phyloP scores from a whole-genome alignment of 148 eudicot genomes.

The Polygonum aviculare region DNA sequence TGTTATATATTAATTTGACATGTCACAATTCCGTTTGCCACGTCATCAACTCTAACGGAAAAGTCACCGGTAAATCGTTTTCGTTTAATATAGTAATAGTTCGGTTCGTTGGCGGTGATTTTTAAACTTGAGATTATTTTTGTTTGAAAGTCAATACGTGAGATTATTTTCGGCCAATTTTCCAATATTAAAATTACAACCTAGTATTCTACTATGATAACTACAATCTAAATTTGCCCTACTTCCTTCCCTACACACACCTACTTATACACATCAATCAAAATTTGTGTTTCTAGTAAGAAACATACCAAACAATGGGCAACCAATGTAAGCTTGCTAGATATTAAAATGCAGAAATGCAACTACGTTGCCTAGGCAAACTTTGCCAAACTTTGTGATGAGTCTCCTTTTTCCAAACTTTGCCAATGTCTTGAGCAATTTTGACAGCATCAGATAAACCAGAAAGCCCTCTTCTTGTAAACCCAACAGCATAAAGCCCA shows the following conservation, averaged over 20 bases:
- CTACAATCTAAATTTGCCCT: not conserved
- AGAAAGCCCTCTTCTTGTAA: slow-evolving; percentile 75
- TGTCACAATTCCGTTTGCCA: too few species aligned
- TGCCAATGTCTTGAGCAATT: slow-evolving; percentile 49
- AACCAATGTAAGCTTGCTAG: too few species aligned
- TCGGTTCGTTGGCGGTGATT: too few species aligned
- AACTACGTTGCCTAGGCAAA: slow-evolving; percentile 19
- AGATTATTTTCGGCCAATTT: too few species aligned
- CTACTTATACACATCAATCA: not conserved
- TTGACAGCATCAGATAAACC: slow-evolving; percentile 76
- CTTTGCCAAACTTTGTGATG: slow-evolving; percentile 23
- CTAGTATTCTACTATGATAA: too few species aligned
- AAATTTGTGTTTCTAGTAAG: not conserved
- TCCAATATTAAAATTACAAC: too few species aligned
- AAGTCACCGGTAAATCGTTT: too few species aligned
- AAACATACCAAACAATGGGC: not conserved
- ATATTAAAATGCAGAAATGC: slow-evolving; percentile 25
- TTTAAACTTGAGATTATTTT: too few species aligned
- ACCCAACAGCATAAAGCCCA: slow-evolving; percentile 83
- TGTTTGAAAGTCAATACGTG: too few species aligned
- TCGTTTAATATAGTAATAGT: too few species aligned
- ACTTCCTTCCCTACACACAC: not conserved
- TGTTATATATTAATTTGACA: too few species aligned
- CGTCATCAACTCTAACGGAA: too few species aligned
- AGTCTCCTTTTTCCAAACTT: slow-evolving; percentile 9